phyloP scores from a whole-genome alignment of 2,329 filamentous ascomycete species.

The Chrysoporthe deuterocubensis region DNA sequence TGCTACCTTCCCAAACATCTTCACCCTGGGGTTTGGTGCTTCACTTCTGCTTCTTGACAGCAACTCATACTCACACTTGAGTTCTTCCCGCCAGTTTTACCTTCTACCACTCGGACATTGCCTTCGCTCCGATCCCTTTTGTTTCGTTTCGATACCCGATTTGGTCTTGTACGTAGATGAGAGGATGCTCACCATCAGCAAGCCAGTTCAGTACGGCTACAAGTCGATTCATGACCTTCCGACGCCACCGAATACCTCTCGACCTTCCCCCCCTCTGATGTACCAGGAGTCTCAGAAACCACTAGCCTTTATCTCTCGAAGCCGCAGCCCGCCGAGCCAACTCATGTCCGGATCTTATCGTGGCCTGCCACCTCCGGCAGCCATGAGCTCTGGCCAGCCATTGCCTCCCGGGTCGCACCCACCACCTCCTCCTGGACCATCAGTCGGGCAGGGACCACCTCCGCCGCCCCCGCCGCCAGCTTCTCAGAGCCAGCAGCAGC shows the following conservation, averaged over 20 bases:
- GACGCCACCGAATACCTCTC: slow-evolving; percentile 59
- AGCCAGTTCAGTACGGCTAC: slow-evolving; percentile 63
- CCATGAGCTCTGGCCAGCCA: slow-evolving; percentile 63
- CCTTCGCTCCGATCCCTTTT: slow-evolving; percentile 15
- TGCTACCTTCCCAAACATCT: slow-evolving; percentile 16
- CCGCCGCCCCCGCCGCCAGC: slow-evolving; percentile 33
- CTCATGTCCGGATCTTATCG: slow-evolving; percentile 73
- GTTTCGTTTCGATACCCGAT: slow-evolving; percentile 20
- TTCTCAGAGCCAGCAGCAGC: slow-evolving; percentile 33
- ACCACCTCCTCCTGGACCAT: slow-evolving; percentile 35
- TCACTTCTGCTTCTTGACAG: slow-evolving; percentile 25
- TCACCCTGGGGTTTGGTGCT: slow-evolving; percentile 26
- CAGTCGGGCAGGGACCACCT: slow-evolving; percentile 33
- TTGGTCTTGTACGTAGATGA: slow-evolving; percentile 40
- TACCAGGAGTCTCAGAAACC: slow-evolving; percentile 53
- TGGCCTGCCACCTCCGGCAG: slow-evolving; percentile 70
- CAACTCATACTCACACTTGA: slow-evolving; percentile 21
- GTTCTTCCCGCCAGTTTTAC: slow-evolving; percentile 18
- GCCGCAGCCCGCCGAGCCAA: slow-evolving; percentile 54
- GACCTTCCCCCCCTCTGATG: slow-evolving; percentile 58
- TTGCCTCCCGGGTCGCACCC: slow-evolving; percentile 41
- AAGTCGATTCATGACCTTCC: slow-evolving; percentile 66
- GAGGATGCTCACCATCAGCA: slow-evolving; percentile 66
- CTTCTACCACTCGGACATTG: slow-evolving; percentile 6
- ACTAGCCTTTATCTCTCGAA: slow-evolving; percentile 44